A percentile compares a stretch with the other conserved stretches of the same genome.
Evolutionary conservation across 306 rosid species (phyloP).

Genomic region (Vigna nakashimae): DNA sequence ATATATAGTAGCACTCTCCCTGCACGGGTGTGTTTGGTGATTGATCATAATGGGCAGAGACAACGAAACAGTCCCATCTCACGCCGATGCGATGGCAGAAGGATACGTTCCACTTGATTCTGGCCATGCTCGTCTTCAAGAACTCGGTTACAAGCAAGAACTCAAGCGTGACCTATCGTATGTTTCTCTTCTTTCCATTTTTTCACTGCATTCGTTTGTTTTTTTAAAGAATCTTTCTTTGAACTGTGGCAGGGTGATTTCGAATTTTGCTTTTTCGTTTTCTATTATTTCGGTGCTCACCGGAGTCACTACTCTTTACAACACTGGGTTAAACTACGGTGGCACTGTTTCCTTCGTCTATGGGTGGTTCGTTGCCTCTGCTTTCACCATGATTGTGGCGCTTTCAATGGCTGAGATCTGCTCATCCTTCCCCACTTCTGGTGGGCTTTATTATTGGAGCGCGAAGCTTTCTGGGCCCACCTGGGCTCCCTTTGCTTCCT

Average conservation of each 20-base stretch:
- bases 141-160: slow-evolving; percentile 96
- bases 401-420: slow-evolving; percentile 96
- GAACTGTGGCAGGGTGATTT: slow-evolving; percentile 59
- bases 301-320: slow-evolving; percentile 87
- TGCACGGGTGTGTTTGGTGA: too few relatives aligned
- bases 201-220: too few relatives aligned
- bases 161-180: slow-evolving; percentile 95
- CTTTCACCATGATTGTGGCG: slow-evolving; percentile 86
- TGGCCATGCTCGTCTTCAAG: slow-evolving; percentile 81
- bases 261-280: slow-evolving; percentile 88
- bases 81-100: slow-evolving; percentile 20
- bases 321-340: slow-evolving; percentile 75
- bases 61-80: slow-evolving; percentile 35
- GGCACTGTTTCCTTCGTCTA: slow-evolving; percentile 82
- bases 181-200: slow-evolving; percentile 6
- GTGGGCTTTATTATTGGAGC: slow-evolving; percentile 98
- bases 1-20: too few relatives aligned
- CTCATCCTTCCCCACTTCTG: slow-evolving; percentile 93
- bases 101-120: slow-evolving; percentile 63
- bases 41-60: too few relatives aligned
- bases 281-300: slow-evolving; percentile 85
- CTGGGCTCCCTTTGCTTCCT: slow-evolving; percentile 96
- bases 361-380: slow-evolving; percentile 79
- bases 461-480: slow-evolving; percentile 91
- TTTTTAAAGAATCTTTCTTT: too few relatives aligned